Percentiles rank a stretch among this genome's conserved stretches.
phyloP scores from a whole-genome alignment of 2,329 filamentous ascomycete genomes.

The Aspergillus chevalieri region DNA sequence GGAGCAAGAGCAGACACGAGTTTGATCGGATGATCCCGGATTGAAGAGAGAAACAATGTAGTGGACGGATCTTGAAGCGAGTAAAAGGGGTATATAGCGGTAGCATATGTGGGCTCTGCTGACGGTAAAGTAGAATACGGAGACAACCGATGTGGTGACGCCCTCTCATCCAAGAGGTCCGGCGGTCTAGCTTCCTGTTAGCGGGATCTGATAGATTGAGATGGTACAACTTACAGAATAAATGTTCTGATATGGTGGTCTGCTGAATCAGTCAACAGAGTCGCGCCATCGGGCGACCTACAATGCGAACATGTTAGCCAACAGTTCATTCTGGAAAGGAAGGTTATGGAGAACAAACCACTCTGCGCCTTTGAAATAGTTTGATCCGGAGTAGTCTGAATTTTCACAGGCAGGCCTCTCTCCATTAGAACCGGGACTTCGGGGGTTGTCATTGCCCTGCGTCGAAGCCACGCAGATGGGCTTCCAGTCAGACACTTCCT shows the following conservation, averaged over 20 bases:
- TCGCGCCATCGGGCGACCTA: conserved; percentile 53
- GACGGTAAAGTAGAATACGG: conserved; percentile 44
- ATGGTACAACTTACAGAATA: conserved; percentile 40
- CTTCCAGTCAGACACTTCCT: conserved; percentile 3
- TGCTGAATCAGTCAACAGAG: conserved; percentile 49
- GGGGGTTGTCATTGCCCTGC: not conserved
- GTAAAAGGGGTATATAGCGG: conserved; percentile 51
- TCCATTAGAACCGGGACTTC: not conserved
- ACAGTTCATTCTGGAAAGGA: conserved; percentile 1
- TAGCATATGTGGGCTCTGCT: conserved; percentile 48
- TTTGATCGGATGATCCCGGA: conserved; percentile 51
- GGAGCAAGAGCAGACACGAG: conserved; percentile 51
- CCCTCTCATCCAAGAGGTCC: conserved; percentile 40
- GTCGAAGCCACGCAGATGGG: conserved; percentile 26
- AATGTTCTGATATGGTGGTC: conserved; percentile 49
- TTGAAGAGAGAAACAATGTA: conserved; percentile 47
- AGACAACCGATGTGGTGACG: conserved; percentile 32
- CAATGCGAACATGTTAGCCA: not conserved
- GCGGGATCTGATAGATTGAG: not conserved
- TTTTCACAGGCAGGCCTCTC: not conserved
- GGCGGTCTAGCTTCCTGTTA: conserved; percentile 33
- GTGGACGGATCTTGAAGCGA: conserved; percentile 46
- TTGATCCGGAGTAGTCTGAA: conserved; percentile 8
- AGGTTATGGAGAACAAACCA: conserved; percentile 27
- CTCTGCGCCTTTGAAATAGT: conserved; percentile 43